Evolutionary conservation across 1,284 basidiomycete species (phyloP), one percentile per base, ranked within the genome.

Genomic region (Neotropicomus parvogracilis): DNA sequence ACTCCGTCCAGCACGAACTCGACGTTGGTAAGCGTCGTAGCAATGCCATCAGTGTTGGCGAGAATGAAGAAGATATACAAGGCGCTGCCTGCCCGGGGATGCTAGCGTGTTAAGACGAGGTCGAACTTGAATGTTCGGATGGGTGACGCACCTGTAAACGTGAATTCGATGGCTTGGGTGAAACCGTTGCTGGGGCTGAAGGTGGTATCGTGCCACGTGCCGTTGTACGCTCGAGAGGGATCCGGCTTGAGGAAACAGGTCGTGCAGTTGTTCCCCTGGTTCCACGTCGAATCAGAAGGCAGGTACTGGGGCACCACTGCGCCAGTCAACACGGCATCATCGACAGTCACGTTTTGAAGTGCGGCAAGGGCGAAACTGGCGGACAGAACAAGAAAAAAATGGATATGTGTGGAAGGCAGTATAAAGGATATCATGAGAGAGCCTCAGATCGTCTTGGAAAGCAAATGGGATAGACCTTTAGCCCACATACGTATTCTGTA

Each of bases 11-110:
- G 20, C 11, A 49, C 2, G 14, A 59, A 59, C 1, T 29, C 0
- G 7, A 59, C 14, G 0, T 52, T 21, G 2, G 54, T 61, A 6
- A 36, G 4, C 3, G 34, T 32, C 1, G 6, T 19, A 4, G 48
- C 13, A n/a, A n/a, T n/a, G n/a, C n/a, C n/a, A n/a, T n/a, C n/a
- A 5, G 3, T 31, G 39, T 58, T 59, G 12, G 57, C 48, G 0
- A 48, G 6, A 28, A 58, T 52, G 34, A 61, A 59, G 39, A 59
- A 59, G 26, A 62, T 49, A 12, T 62, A 59, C 10, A 62, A 1
- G 1, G 35, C 57, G n/a, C 29, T 59, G 24, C 60, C 58, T 59
- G 38, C 24, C 8, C 24, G 24, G n/a, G n/a, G n/a, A n/a, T 24
- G 24, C 5, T 24, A 8, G 24, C 4, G 24, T 24, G 24, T 24